Base-by-base conservation (phyloP, 2,329 filamentous ascomycete species). In the Macrophomina tecta region DNA sequence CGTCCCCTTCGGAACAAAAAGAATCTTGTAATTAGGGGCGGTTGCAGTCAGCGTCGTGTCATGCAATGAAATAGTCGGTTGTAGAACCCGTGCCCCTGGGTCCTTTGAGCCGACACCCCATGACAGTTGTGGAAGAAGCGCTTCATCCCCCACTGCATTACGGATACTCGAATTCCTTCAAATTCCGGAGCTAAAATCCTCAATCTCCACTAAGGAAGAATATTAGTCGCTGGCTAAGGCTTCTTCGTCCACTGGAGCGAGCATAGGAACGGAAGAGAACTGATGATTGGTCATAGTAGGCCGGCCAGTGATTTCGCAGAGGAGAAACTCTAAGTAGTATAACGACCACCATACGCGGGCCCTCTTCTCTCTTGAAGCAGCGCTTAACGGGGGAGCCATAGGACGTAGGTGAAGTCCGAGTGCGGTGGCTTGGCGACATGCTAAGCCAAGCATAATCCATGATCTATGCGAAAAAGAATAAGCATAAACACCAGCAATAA, bases 321-420 rank as follows among this genome's bases (percentile, higher is more conserved):
- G 69, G 2, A 77, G 70, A 14, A 72, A 71, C 67, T 81, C 80
- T 12, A 79, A 64, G 3, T 73, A 73, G 64, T 75, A 78, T n/a
- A 80, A 66, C 12, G 74, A 75, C 76, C 79, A 80, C 79, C 80
- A 81, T 23, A 78, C 73, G 38, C 76, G 74, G 28, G 73, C 70
- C 34, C 78, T 67, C 2, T 73, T 69, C 68, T 81, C 79, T 64
- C 75, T 78, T 36, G 73, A 70, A 3, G 72, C 68, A 7, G 71
- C 68, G 16, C 69, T 68, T 23, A 73, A 65, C 3, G 69, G 67
- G 6, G 70, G 69, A 49, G 73, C 73, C 36, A 75, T 71, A 40
- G 78, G 80, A 8, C 74, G 73, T 23, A 79, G 62, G 58, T 81
- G 78, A 16, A 81, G 69, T 6, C 78, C 78, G 5, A 79, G 69